Percentiles rank a stretch among this genome's conserved stretches.
These are phyloP conservation scores for Exsudoporus floridanus DNA, from an alignment of 1,284 basidiomycete species.

Conservation along the genomic window DNA sequence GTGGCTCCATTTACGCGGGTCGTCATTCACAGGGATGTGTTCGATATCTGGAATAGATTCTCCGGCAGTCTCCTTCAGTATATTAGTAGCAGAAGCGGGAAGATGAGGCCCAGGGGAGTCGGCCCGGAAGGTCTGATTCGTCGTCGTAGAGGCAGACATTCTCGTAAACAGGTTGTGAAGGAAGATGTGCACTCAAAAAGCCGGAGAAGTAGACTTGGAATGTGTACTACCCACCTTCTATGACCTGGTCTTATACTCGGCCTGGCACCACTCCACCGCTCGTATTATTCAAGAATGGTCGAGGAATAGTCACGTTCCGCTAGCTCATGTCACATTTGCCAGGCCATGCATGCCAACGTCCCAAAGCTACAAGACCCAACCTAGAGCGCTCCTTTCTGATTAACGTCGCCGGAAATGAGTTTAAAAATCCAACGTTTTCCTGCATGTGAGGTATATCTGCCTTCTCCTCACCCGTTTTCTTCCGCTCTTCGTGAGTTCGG, in stretches of 20 bases:
- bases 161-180: slow-evolving; percentile 4
- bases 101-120: neutral
- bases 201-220: neutral
- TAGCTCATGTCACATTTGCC: neutral
- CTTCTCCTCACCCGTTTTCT: slow-evolving; percentile 4
- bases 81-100: slow-evolving; percentile 3
- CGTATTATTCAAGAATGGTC: neutral
- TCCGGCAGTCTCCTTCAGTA: neutral
- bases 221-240: slow-evolving; percentile 8
- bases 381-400: neutral
- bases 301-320: neutral
- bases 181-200: slow-evolving; percentile 4
- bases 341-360: slow-evolving; percentile 3
- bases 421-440: slow-evolving; percentile 2
- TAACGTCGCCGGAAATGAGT: slow-evolving; percentile 12
- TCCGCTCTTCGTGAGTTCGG: slow-evolving; percentile 1
- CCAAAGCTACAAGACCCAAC: neutral
- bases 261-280: neutral
- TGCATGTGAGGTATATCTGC: slow-evolving; percentile 24
- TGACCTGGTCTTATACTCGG: slow-evolving; percentile 24
- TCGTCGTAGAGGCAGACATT: slow-evolving; percentile 12
- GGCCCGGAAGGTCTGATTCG: neutral
- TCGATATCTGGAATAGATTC: slow-evolving; percentile 53
- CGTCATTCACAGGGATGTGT: slow-evolving; percentile 67
- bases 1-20: slow-evolving; percentile 74